phyloP scores from a whole-genome alignment of 148 eudicot species.

The Polygonum aviculare region DNA sequence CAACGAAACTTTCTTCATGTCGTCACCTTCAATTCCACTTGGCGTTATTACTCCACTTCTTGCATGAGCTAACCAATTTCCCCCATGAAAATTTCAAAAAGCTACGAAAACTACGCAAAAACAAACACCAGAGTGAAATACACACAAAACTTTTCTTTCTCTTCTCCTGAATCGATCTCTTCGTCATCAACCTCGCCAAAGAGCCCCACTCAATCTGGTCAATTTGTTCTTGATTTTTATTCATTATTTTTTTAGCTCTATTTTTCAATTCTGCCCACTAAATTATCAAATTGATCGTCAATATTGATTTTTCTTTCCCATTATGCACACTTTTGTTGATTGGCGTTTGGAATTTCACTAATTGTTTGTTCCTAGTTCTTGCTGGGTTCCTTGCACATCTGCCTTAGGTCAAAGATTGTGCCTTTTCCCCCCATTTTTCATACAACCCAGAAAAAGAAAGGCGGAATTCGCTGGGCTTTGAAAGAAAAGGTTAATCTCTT shows the following conservation, averaged over 20 bases:
- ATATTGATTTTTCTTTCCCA: not conserved
- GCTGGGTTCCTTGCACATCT: conserved; percentile 1
- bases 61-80: conserved; percentile 4
- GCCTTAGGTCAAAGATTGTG: conserved; percentile 4
- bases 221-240: not conserved
- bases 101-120: not conserved
- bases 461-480: not conserved
- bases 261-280: not conserved
- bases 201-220: not conserved
- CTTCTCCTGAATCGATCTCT: not conserved
- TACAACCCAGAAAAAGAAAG: not conserved
- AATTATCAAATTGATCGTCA: not conserved
- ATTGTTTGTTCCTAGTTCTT: not conserved
- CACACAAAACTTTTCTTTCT: not conserved
- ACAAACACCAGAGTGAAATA: not conserved
- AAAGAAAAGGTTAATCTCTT: not conserved
- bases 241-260: not conserved
- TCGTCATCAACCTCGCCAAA: not conserved
- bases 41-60: not conserved
- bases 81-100: not conserved
- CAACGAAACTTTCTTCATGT: conserved; percentile 2
- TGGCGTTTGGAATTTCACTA: not conserved
- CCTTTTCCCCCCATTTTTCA: not conserved
- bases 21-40: not conserved
- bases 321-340: not conserved